These are phyloP conservation scores for Colletotrichum plurivorum DNA, from an alignment of 2,329 filamentous ascomycete species.

Conservation along the genomic window DNA sequence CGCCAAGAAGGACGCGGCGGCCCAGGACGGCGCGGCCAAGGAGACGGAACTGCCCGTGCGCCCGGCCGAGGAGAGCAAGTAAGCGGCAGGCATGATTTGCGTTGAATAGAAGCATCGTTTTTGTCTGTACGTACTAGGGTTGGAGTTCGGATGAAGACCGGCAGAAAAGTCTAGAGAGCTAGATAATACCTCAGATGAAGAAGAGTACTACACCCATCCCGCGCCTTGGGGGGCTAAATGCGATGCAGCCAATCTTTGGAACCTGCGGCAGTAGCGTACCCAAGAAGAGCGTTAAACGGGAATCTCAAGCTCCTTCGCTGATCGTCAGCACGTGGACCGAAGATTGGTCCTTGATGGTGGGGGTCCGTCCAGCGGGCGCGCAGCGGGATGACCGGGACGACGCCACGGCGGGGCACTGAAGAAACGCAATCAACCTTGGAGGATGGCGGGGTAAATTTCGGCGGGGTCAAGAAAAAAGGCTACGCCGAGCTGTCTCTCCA, in stretches of 20 bases:
- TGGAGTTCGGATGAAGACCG: constrained; percentile 39
- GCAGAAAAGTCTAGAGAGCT: constrained; percentile 36
- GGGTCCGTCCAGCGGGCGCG: background rate
- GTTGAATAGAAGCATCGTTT: constrained; percentile 25
- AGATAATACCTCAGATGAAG: constrained; percentile 38
- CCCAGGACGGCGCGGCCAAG: constrained; percentile 32
- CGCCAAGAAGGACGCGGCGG: constrained; percentile 30
- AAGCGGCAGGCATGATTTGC: constrained; percentile 5
- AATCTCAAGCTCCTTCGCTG: background rate
- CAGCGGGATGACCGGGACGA: constrained; percentile 25
- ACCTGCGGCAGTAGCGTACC: too few species aligned
- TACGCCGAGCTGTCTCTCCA: background rate
- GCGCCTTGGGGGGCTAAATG: background rate
- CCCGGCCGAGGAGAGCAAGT: constrained; percentile 32
- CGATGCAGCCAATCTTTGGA: too few species aligned
- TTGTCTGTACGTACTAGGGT: constrained; percentile 37
- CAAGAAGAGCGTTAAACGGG: too few species aligned
- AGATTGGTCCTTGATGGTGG: constrained; percentile 17
- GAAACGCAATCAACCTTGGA: constrained; percentile 22
- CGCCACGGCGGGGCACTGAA: constrained; percentile 37
- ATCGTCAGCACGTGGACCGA: constrained; percentile 17
- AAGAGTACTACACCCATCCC: constrained; percentile 16
- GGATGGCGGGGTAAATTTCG: constrained; percentile 39
- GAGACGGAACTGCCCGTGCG: constrained; percentile 38
- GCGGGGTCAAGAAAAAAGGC: constrained; percentile 37